Evolutionary conservation across 176 grass and related monocot genomes (phyloP), one percentile per base, ranked within the genome.

Genomic region (Oryza meridionalis): DNA sequence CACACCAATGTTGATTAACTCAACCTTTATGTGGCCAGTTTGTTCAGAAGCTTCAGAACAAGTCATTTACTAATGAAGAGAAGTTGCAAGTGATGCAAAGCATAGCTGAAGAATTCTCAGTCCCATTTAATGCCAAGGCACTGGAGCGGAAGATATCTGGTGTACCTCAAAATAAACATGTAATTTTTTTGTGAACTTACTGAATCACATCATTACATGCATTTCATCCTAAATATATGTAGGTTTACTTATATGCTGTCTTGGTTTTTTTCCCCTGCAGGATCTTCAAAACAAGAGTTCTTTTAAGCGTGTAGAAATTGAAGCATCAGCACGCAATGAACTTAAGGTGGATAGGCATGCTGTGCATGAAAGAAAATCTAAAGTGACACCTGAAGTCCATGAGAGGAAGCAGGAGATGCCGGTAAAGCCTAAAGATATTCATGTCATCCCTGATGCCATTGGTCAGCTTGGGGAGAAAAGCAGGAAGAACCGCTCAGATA

Each of bases 1-100:
- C 83, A 26, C 81, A 47, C 71, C 44, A 77, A 70, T 90, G 46
- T 38, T 82, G 24, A 88, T 51, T 77, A 79, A 77, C 27, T 82
- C 75, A 40, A 79, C 21, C 44, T 65, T 73, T 70, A 5, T 68
- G 49, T 84, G 76, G 25, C 42, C 91, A 99, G 96, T 99, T 99
- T 82, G 84, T 96, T 90, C 80, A 92, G 86, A 94, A 86, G 65
- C 84, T 93, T 87, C 93, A 89, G 77, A 83, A 84, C 62, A 92
- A 94, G 72, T 89, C 93, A 78, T 96, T 96, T 87, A 84, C 96
- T 73, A 77, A 87, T 33, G 91, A 99, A 82, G 87, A 96, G 86
- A 99, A 96, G 81, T 63, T 94, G 37, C 85, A 84, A 87, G 76
- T 90, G 75, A 90, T 99, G 84, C 84, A 96, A 89, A 76, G 22